phyloP scores from a whole-genome alignment of 1,284 basidiomycete genomes.

The Apiotrichum gracile region DNA sequence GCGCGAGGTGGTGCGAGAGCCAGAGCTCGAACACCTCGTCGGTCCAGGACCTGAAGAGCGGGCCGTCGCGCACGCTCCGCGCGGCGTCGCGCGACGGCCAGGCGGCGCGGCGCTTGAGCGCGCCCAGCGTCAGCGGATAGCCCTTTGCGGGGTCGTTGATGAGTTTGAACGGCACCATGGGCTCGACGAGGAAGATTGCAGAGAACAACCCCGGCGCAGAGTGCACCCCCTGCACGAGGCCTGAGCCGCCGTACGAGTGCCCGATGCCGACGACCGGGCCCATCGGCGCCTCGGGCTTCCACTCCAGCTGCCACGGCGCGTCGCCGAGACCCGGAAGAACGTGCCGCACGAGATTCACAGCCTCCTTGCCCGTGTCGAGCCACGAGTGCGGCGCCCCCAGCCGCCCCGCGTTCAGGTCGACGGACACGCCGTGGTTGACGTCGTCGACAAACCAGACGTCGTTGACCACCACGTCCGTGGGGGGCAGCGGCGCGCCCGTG shows the following conservation, averaged over 20 bases:
- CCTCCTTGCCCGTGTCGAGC: constrained; percentile 46
- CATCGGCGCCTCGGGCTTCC: constrained; percentile 49
- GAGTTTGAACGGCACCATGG: constrained; percentile 45
- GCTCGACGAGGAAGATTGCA: constrained; percentile 71
- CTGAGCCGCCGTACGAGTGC: constrained; percentile 75
- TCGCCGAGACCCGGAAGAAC: constrained; percentile 39
- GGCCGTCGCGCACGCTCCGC: constrained; percentile 52
- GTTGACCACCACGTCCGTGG: constrained; percentile 49
- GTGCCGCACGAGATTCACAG: constrained; percentile 46
- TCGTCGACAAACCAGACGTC: constrained; percentile 77
- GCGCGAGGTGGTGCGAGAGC: constrained; percentile 59
- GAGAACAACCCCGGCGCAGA: constrained; percentile 64
- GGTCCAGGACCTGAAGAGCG: constrained; percentile 47
- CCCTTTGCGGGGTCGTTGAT: constrained; percentile 8
- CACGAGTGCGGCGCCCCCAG: constrained; percentile 46
- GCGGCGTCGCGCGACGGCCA: constrained; percentile 64
- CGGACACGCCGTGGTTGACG: constrained; percentile 69
- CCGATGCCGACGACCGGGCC: constrained; percentile 56
- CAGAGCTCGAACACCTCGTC: constrained; percentile 62
- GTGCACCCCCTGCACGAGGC: constrained; percentile 57
- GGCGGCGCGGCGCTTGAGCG: constrained; percentile 57
- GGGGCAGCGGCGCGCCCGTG: background rate
- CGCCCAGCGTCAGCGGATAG: constrained; percentile 43
- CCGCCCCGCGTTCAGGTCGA: constrained; percentile 56
- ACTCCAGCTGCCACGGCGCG: constrained; percentile 32